These are phyloP conservation scores for Fagopyrum homotropicum DNA, from an alignment of 148 eudicot genomes.

Conservation along the genomic window DNA sequence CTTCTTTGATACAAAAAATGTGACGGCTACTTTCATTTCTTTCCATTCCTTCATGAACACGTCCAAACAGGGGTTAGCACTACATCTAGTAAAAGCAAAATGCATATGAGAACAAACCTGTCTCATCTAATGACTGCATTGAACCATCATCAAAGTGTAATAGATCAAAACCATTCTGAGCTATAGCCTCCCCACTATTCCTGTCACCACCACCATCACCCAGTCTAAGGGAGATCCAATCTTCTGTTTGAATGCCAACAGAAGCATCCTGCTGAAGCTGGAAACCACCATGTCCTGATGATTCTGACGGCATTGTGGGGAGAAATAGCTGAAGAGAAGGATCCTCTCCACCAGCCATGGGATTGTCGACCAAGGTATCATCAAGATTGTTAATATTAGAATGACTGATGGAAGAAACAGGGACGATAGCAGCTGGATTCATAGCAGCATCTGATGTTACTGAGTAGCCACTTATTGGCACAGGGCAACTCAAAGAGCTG, in stretches of 20 bases:
- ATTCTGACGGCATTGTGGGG: slow-evolving; percentile 63
- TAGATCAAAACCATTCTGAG: slow-evolving; percentile 34
- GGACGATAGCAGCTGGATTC: slow-evolving; percentile 38
- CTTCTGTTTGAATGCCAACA: slow-evolving; percentile 53
- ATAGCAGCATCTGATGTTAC: slow-evolving; percentile 40
- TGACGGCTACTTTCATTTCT: neutral
- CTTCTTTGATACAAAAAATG: neutral
- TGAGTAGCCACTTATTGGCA: slow-evolving; percentile 51
- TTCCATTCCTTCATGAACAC: neutral
- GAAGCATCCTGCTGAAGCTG: slow-evolving; percentile 49
- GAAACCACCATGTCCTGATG: slow-evolving; percentile 34
- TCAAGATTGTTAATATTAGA: slow-evolving; percentile 41
- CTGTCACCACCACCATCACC: slow-evolving; percentile 56
- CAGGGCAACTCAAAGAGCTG: slow-evolving; percentile 39
- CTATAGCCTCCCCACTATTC: slow-evolving; percentile 28
- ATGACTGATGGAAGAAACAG: slow-evolving; percentile 35
- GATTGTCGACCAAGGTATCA: slow-evolving; percentile 55
- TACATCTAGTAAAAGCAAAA: slow-evolving; percentile 4
- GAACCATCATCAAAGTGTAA: slow-evolving; percentile 35
- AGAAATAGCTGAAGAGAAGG: slow-evolving; percentile 79
- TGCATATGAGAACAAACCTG: slow-evolving; percentile 38
- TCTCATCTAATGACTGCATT: slow-evolving; percentile 44
- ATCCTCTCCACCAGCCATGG: slow-evolving; percentile 57
- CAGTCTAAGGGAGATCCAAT: slow-evolving; percentile 92
- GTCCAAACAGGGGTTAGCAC: neutral